phyloP scores from a whole-genome alignment of 441 rosid genomes.

The Arabidopsis lyrata region DNA sequence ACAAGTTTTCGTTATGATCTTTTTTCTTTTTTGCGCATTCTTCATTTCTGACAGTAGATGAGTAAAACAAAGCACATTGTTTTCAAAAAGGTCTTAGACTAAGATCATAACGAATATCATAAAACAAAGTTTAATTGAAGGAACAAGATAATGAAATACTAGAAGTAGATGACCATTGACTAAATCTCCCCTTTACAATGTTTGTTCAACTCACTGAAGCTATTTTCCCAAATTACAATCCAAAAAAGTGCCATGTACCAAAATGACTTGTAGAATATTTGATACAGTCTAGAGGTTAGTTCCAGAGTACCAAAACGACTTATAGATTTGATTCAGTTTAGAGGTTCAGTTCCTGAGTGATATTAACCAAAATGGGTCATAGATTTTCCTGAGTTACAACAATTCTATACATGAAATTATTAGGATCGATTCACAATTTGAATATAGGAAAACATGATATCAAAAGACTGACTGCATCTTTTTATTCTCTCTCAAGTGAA shows the following conservation, averaged over 20 bases:
- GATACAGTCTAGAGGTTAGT: too few relatives aligned
- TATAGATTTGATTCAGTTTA: not conserved
- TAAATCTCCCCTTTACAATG: not conserved
- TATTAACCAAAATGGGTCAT: not conserved
- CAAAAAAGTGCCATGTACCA: not conserved
- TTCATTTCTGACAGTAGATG: constrained; percentile 19
- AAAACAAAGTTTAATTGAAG: not conserved
- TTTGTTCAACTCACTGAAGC: too few relatives aligned
- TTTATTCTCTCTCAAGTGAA: constrained; percentile 41
- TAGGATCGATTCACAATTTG: constrained; percentile 1
- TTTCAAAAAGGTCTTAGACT: not conserved
- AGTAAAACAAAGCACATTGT: not conserved
- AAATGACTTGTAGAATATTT: not conserved
- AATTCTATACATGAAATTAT: not conserved
- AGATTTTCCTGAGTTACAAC: constrained; percentile 1
- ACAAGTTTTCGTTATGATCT: constrained; percentile 10
- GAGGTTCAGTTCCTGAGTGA: not conserved
- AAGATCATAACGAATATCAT: not conserved
- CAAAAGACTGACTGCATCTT: constrained; percentile 17
- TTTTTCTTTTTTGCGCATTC: not conserved
- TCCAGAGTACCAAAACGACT: too few relatives aligned
- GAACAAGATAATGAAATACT: constrained; percentile 4
- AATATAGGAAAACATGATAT: constrained; percentile 15
- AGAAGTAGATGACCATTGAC: constrained; percentile 8
- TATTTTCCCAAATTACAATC: not conserved